Evolutionary conservation across 129 eudicot species (phyloP).

Genomic region (Erigeron canadensis): DNA sequence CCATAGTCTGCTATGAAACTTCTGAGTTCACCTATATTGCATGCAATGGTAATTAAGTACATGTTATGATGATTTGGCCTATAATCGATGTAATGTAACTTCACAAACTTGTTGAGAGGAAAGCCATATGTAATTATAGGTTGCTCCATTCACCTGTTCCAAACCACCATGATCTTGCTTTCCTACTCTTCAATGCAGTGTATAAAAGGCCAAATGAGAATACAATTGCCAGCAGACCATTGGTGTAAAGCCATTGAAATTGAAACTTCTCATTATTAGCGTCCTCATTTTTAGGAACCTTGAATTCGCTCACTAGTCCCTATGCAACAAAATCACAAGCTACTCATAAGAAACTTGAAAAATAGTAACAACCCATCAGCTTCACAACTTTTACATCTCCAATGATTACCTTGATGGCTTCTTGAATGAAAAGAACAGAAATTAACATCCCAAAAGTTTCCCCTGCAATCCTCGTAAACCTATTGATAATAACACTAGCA

Average conservation of each 20-base stretch:
- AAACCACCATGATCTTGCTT: constrained; percentile 64
- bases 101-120: background rate
- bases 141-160: constrained; percentile 38
- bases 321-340: constrained; percentile 11
- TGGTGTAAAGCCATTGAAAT: constrained; percentile 59
- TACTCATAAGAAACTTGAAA: constrained; percentile 1
- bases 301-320: constrained; percentile 60
- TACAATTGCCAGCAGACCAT: constrained; percentile 51
- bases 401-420: constrained; percentile 50
- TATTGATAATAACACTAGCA: constrained; percentile 45
- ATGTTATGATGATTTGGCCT: background rate
- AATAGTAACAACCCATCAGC: background rate
- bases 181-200: constrained; percentile 54
- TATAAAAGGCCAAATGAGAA: constrained; percentile 57
- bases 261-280: constrained; percentile 28
- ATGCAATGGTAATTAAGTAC: constrained; percentile 9
- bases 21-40: constrained; percentile 32
- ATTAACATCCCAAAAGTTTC: constrained; percentile 65
- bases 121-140: background rate
- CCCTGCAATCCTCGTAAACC: constrained; percentile 63
- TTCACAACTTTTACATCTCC: background rate
- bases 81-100: background rate
- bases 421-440: constrained; percentile 19
- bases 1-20: constrained; percentile 55
- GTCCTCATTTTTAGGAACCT: constrained; percentile 44